Base-by-base conservation (phyloP, 257 asterid genomes). In the Nicotiana obtusifolia region DNA sequence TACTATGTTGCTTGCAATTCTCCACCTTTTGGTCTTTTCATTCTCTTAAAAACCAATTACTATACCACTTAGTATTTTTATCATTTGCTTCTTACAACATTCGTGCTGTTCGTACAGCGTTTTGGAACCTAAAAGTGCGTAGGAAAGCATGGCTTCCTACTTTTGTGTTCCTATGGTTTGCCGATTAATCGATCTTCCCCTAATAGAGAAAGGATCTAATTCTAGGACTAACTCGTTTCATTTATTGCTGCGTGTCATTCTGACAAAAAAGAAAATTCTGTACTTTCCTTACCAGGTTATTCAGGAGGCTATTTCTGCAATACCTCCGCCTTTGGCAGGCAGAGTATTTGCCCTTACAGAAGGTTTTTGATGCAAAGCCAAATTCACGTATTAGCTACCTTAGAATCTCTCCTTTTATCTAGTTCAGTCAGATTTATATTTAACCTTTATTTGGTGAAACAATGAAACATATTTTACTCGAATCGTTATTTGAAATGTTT, bases 311-410 rank as follows among this genome's bases (percentile, higher is more conserved):
- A 9, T 95, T 54, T 82, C 97, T 80, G 88, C 89, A 28, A 77
- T 95, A 85, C 85, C 94, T 1, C 91, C 92, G 47, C 94, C 97
- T 61, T 85, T 95, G 88, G 93, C 97, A 11, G 97, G 98, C 75
- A 87, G 97, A 82, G 93, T 91, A 33, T 89, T 87, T 80, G 95
- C 94, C 81, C 91, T 95, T 41, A 91, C 94, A 10, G 93, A 93
- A 83, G 98, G 98, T 60, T 95, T 95, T 76, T 90, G 88, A 91
- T 22, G 53, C 37, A 56, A 56, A 17, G 24, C 59, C 59, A 4
- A 52, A 13, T 52, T 16, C 57, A 14, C 17, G 19, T 14, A 52
- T 53, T 14, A 14, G 17, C 19, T 52, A 15, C 19, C 15, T 37
- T 7, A 37, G 47, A 37, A 37, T 7, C 47, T 49, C 56, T 37